A percentile compares a stretch with the other conserved stretches of the same genome.
Evolutionary conservation across 345 rosid genomes (phyloP).

Genomic region (Lepidium africanum): DNA sequence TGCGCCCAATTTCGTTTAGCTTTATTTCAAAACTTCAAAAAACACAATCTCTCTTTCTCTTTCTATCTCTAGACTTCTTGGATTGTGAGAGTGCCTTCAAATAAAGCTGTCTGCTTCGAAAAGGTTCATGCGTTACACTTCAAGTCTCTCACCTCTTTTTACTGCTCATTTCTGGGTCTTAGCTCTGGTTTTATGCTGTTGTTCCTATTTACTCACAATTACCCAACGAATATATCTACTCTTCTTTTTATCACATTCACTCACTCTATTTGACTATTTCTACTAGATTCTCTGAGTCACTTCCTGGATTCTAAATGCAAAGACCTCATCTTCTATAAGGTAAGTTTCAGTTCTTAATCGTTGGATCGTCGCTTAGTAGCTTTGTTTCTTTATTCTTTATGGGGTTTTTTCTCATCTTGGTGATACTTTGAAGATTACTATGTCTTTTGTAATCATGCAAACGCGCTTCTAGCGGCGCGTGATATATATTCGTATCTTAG

Average conservation of each 20-base stretch:
- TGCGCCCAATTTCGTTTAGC: neutral
- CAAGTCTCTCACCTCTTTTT: neutral
- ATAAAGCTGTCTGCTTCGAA: constrained; percentile 26
- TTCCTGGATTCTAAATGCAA: neutral
- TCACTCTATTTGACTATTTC: constrained; percentile 13
- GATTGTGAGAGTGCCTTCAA: constrained; percentile 14
- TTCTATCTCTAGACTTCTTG: constrained; percentile 18
- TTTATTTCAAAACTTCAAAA: constrained; percentile 32
- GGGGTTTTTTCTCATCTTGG: neutral
- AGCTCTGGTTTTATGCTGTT: constrained; percentile 6
- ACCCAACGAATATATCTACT: neutral
- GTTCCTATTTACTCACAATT: constrained; percentile 12
- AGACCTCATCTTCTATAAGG: constrained; percentile 6
- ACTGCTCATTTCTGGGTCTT: neutral
- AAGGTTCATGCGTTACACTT: constrained; percentile 18
- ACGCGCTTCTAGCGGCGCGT: neutral
- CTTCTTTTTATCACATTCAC: neutral
- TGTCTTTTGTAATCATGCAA: neutral
- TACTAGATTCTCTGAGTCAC: neutral
- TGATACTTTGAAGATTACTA: neutral
- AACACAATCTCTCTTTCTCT: neutral
- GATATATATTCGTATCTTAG: neutral
- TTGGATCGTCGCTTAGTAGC: neutral
- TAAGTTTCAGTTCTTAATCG: neutral
- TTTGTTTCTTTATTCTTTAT: neutral